Evolutionary conservation across 257 asterid species (phyloP).

Genomic region (Solanum okadae): DNA sequence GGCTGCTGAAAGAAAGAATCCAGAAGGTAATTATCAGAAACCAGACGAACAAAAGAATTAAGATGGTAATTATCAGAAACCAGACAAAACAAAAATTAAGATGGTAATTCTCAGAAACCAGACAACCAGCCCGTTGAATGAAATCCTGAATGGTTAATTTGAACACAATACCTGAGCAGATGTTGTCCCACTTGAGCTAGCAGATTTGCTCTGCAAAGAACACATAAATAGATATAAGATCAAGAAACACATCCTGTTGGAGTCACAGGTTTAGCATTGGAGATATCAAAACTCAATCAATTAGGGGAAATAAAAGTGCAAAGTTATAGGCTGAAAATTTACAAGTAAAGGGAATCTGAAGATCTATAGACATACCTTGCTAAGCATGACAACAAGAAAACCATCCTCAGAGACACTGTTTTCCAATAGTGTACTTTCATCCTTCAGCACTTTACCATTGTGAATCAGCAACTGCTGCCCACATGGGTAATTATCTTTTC

Average conservation of each 20-base stretch:
- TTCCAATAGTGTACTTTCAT: constrained; percentile 68
- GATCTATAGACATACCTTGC: constrained; percentile 46
- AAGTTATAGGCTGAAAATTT: background rate
- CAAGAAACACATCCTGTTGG: background rate
- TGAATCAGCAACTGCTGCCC: constrained; percentile 87
- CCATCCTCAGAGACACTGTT: constrained; percentile 86
- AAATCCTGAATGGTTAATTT: background rate
- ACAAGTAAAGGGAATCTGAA: background rate
- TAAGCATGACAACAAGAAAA: constrained; percentile 93
- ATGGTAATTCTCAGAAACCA: background rate
- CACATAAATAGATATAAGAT: background rate
- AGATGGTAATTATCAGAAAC: background rate
- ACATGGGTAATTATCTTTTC: constrained; percentile 84
- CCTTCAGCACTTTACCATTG: constrained; percentile 85
- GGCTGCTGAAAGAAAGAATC: constrained; percentile 32
- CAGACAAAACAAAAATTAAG: background rate
- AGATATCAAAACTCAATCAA: background rate
- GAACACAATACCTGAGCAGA: constrained; percentile 44
- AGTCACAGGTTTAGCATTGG: background rate
- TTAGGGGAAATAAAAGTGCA: background rate
- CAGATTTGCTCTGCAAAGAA: constrained; percentile 46
- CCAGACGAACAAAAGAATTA: background rate
- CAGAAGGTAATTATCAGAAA: constrained; percentile 10
- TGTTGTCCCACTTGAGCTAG: constrained; percentile 47
- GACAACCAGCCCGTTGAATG: background rate